Base-by-base conservation (phyloP, 257 asterid genomes). In the Scutellaria barbata region DNA sequence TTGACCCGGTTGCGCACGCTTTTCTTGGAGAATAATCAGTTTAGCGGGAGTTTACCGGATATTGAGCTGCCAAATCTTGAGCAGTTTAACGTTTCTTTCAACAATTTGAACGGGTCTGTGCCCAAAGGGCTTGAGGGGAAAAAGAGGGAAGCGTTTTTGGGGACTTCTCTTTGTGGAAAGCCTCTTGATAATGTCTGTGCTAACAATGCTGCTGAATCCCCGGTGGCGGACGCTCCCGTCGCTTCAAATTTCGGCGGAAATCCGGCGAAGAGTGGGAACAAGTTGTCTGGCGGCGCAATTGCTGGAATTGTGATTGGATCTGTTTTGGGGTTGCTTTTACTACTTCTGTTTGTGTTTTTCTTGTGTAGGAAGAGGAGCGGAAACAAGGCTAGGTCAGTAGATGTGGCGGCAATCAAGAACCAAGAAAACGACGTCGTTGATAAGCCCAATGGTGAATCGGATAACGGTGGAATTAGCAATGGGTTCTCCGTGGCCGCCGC, bases 271-370 rank as follows among this genome's bases (percentile, higher is more conserved):
- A 58, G 58, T 5, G 60, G 76, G 46, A 79, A 67, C 65, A 77
- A 79, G 75, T 71, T 89, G 41, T 86, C 96, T 7, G 90, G 89
- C n/a, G 96, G 95, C 48, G 93, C 91, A 39, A 85, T 89, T 69
- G 97, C 93, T 10, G 96, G 95, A 7, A 92, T 87, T 42, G 97
- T 87, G 68, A 75, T 86, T 41, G 96, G 97, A 85, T 83, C 92
- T 78, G 79, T 89, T 4, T 59, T 89, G 5, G 95, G 92, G 58
- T 76, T 87, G 8, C 4, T 87, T 18, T 18, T 87, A 42, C 8
- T 89, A 61, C 58, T 89, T 61, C 65, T 85, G 76, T n/a, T 92
- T 10, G 10, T 87, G 77, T 81, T 87, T 9, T 22, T 89, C 12
- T 37, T 87, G 62, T 89, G 95, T 51, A 86, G 93, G 74, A 92